Evolutionary conservation across 257 asterid species (phyloP).

Genomic region (Solanum ossicruentum): DNA sequence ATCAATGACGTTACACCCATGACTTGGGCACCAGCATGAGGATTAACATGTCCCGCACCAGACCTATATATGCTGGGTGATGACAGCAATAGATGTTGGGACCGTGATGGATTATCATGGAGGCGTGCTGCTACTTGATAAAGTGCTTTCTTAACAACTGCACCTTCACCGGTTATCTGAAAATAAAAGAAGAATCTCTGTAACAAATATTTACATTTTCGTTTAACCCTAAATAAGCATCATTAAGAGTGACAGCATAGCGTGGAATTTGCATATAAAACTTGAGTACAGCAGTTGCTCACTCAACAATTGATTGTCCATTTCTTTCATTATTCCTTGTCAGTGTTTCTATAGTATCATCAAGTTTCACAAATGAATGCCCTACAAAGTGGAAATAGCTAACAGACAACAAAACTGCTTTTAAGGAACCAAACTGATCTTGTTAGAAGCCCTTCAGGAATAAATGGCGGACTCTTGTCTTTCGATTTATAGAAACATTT

Average conservation of each 20-base stretch:
- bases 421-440: background rate
- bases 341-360: background rate
- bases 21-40: slow-evolving; percentile 36
- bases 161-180: slow-evolving; percentile 67
- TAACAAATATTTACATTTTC: background rate
- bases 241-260: background rate
- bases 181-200: background rate
- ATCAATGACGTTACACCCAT: slow-evolving; percentile 27
- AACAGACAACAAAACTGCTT: background rate
- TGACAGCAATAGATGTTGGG: slow-evolving; percentile 61
- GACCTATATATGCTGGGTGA: slow-evolving; percentile 60
- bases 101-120: slow-evolving; percentile 73
- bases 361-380: background rate
- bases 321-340: background rate
- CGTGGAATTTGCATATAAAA: background rate
- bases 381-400: background rate
- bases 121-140: slow-evolving; percentile 60
- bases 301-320: background rate
- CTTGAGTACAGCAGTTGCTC: background rate
- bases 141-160: slow-evolving; percentile 53
- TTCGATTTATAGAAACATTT: background rate
- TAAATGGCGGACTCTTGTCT: background rate
- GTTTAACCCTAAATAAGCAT: slow-evolving; percentile 3
- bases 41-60: slow-evolving; percentile 42
- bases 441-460: background rate